Base-by-base conservation (phyloP, 2,329 filamentous ascomycete genomes). In the Kalmusia sp. region DNA sequence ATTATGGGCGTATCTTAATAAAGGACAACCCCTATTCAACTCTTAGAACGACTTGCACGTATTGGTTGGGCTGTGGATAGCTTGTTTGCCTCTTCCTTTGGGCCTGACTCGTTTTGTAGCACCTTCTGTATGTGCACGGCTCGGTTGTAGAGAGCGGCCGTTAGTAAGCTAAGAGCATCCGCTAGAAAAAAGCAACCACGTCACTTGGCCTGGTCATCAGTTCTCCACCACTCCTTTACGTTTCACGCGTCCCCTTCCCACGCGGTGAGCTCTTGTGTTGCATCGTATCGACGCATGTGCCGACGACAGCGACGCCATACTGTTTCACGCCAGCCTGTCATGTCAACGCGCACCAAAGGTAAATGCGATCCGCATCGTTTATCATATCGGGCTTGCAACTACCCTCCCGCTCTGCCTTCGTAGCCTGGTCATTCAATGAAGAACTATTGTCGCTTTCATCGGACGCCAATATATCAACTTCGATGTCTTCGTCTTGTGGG, bases 241-340 rank as follows among this genome's bases (percentile, higher is more conserved):
- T 30, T 43, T 22, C 39, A 43, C 12, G 14, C 24, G 11, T 25
- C 21, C 30, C 30, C 15, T 31, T n/a, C 14, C 31, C 33, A 47
- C 44, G 22, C 44, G 22, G 21, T 41, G 22, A 15, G 22, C 21
- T 15, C 22, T 19, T n/a, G 24, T 24, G n/a, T 14, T 15, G 33
- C 44, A 30, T 25, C 9, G 19, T 17, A 8, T 15, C 21, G 44
- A 35, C 7, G 43, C 43, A 33, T 34, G 30, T 27, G 43, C 30
- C 43, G 14, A n/a, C 30, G 14, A 35, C 33, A 24, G 7, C 47
- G 14, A 14, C 47, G 47, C 38, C 47, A 35, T 24, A 3, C 7
- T n/a, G 35, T 49, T 41, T 28, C 38, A 19, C 37, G 14, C 37
- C 35, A 27, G 27, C 35, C 47, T 28, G 37, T 27, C 19, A n/a